phyloP scores from a whole-genome alignment of 2,329 filamentous ascomycete genomes.

The Passalora sequoiae region DNA sequence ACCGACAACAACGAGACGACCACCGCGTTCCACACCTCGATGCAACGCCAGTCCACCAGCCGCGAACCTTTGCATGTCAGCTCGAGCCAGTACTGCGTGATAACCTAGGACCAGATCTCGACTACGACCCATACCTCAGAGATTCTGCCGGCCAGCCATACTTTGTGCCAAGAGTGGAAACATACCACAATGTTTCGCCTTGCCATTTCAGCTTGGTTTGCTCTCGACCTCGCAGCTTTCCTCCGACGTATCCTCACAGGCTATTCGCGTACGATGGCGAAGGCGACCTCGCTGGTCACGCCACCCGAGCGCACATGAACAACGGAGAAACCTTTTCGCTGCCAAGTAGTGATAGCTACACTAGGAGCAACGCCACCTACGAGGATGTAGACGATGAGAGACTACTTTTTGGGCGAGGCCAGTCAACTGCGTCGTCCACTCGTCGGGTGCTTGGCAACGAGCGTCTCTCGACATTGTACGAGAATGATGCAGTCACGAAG shows the following conservation, averaged over 20 bases:
- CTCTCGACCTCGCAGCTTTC: neutral
- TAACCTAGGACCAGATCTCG: neutral
- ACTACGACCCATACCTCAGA: neutral
- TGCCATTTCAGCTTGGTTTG: neutral
- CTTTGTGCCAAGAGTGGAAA: neutral
- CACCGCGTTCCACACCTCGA: too few relatives aligned
- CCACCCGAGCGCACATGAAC: neutral
- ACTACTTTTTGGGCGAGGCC: neutral
- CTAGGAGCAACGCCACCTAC: neutral
- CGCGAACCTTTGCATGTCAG: neutral
- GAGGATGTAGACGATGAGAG: neutral
- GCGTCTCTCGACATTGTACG: neutral
- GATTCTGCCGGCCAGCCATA: neutral
- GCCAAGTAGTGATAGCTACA: too few relatives aligned
- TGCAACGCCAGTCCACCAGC: neutral
- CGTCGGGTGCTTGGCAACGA: neutral
- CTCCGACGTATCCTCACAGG: neutral
- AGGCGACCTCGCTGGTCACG: neutral
- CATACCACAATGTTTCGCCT: neutral
- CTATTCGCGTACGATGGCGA: neutral
- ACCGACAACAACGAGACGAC: too few relatives aligned
- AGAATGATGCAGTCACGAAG: neutral
- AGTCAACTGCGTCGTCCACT: neutral
- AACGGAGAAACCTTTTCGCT: too few relatives aligned
- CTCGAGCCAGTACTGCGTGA: conserved; percentile 2